Base-by-base conservation (phyloP, 140 eudicot genomes). In the Eryngium alpinum region DNA sequence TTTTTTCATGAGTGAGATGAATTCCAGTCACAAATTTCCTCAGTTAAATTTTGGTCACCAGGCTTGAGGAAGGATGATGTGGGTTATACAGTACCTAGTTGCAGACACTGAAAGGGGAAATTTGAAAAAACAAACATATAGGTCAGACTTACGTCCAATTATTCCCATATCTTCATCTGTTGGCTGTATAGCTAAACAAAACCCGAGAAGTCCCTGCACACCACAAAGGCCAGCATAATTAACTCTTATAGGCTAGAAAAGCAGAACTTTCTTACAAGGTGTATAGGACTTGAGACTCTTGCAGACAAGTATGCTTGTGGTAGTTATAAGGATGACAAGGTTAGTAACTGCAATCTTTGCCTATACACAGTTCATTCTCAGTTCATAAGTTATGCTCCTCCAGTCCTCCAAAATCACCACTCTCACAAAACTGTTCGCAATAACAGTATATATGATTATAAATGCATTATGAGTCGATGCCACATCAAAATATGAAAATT, bases 131-230 rank as follows among this genome's bases (percentile, higher is more conserved):
- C 25, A 73, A 50, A 34, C 9, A 73, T 29, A 43, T 59, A 46
- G 57, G 1, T 51, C 79, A 27, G 16, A 75, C 97, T 91, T 87
- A 96, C 99, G 99, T 85, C 99, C 99, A 87, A 96, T 89, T 77
- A 88, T 82, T 72, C 91, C 98, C 15, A 90, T 80, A 59, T 89
- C 90, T 65, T 27, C 86, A 27, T 83, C 94, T 24, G 87, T 66
- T 25, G 89, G 84, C 79, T 92, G 88, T 83, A 96, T 69, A 53
- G 98, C 97, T 85, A 96, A 90, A 93, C 99, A 96, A 87, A 88
- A 91, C 84, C 97, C 98, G 69, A 80, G 85, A 57, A 89, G 82
- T 84, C 92, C 99, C 99, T 96, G 90, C 85, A 90, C 79, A 50
- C 46, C 46, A 81, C 16, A 52, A 51, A 29, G 38, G 34, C 38